A percentile compares a stretch with the other conserved stretches of the same genome.
phyloP scores from a whole-genome alignment of 2,329 filamentous ascomycete genomes.

The Dothistroma septosporum region DNA sequence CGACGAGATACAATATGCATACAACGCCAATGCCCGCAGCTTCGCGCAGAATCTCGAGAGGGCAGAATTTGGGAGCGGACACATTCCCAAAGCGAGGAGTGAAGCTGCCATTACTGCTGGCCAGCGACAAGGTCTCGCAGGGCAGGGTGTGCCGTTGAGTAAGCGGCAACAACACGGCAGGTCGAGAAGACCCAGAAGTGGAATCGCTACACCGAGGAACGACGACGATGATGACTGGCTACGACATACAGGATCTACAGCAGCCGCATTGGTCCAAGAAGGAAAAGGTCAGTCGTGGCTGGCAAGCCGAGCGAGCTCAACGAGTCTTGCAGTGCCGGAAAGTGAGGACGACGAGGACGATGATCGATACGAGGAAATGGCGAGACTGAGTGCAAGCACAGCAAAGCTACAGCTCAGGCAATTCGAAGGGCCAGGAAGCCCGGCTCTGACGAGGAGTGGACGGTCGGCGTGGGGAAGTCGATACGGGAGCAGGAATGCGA shows the following conservation, averaged over 20 bases:
- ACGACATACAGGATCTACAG: constrained; percentile 54
- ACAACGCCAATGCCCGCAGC: constrained; percentile 3
- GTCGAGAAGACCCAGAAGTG: constrained; percentile 11
- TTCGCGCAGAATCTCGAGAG: constrained; percentile 9
- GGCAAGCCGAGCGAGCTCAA: constrained; percentile 43
- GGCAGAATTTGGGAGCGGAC: constrained; percentile 23
- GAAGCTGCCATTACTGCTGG: constrained; percentile 39
- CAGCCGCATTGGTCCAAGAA: constrained; percentile 55
- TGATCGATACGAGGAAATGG: constrained; percentile 35
- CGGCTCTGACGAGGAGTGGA: constrained; percentile 22
- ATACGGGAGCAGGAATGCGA: constrained; percentile 37
- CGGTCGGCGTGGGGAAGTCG: constrained; percentile 32
- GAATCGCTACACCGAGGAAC: constrained; percentile 16
- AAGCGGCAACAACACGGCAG: constrained; percentile 13
- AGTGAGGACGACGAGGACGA: constrained; percentile 35
- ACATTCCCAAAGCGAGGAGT: constrained; percentile 46
- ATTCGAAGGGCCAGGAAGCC: constrained; percentile 18
- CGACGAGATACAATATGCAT: constrained; percentile 16
- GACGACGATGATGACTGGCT: constrained; percentile 54
- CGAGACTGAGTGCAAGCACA: constrained; percentile 27
- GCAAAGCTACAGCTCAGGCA: constrained; percentile 14
- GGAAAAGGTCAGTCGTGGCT: constrained; percentile 62
- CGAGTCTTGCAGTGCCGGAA: constrained; percentile 43
- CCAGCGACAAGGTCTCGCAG: constrained; percentile 21
- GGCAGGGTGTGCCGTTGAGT: constrained; percentile 19